Percentiles rank a stretch among this genome's conserved stretches.
Conservation (phyloP, 2,329 filamentous ascomycete genomes). For the Hypoxylon sp. region DNA sequence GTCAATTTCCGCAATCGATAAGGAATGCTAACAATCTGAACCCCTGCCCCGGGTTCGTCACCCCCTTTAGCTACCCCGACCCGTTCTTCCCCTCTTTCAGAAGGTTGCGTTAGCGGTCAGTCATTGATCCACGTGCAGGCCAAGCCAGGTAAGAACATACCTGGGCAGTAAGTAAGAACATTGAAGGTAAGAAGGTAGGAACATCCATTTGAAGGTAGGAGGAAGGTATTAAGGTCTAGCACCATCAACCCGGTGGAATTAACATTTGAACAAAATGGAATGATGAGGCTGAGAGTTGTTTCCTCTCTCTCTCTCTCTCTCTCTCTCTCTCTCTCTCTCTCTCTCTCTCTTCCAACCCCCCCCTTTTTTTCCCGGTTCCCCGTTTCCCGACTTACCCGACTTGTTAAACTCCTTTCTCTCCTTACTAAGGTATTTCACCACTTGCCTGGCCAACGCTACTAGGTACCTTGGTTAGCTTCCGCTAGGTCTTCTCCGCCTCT, state of each 20-base stretch:
- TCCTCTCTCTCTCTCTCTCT: background rate
- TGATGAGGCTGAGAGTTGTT: slow-evolving; percentile 40
- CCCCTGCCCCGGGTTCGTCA: slow-evolving; percentile 25
- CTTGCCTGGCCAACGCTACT: slow-evolving; percentile 34
- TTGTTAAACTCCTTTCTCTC: slow-evolving; percentile 14
- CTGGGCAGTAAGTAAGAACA: background rate
- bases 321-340: background rate
- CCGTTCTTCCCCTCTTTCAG: slow-evolving; percentile 36
- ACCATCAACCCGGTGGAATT: background rate
- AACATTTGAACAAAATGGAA: slow-evolving; percentile 19
- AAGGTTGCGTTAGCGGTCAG: slow-evolving; percentile 30
- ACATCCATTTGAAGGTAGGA: slow-evolving; percentile 2
- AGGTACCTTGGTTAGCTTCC: slow-evolving; percentile 13
- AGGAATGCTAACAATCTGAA: slow-evolving; percentile 16
- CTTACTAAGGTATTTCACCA: slow-evolving; percentile 18
- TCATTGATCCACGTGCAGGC: slow-evolving; percentile 22
- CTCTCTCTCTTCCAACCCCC: background rate
- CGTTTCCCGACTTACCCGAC: slow-evolving; percentile 11
- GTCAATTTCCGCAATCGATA: slow-evolving; percentile 45
- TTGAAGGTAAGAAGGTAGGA: background rate
- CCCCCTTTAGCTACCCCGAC: slow-evolving; percentile 2
- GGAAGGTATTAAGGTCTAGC: background rate
- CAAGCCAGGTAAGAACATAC: slow-evolving; percentile 8
- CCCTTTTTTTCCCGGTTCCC: slow-evolving; percentile 6
- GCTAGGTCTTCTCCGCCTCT: slow-evolving; percentile 32